Evolutionary conservation across 2,329 filamentous ascomycete genomes (phyloP).

Genomic region (Davidsoniella virescens): DNA sequence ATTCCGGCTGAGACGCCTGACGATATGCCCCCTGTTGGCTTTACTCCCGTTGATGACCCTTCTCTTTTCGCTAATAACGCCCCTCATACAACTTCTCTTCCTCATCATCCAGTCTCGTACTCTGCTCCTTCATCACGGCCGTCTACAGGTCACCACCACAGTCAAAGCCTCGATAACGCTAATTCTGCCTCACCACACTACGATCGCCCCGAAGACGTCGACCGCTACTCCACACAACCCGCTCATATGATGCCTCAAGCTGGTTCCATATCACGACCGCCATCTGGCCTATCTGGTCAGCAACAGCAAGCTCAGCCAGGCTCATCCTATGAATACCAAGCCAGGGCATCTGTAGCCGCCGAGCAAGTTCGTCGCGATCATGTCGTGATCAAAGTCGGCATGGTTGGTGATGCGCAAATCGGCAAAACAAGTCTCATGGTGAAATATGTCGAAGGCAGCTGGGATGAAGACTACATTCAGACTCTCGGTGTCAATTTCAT

Average conservation of each 20-base stretch:
- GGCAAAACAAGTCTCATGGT: constrained; percentile 99
- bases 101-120: constrained; percentile 14
- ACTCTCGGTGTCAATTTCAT: constrained; percentile 98
- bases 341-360: constrained; percentile 16
- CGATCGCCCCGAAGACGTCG: constrained; percentile 21
- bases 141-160: constrained; percentile 24
- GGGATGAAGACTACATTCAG: constrained; percentile 99
- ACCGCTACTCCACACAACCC: constrained; percentile 33
- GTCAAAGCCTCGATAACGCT: constrained; percentile 34
- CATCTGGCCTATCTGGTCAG: constrained; percentile 33
- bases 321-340: constrained; percentile 20
- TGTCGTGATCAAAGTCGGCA: constrained; percentile 98
- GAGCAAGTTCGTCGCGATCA: constrained; percentile 40
- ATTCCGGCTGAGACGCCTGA: constrained; percentile 7
- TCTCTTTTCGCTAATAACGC: constrained; percentile 15
- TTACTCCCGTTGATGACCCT: constrained; percentile 4
- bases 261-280: constrained; percentile 30
- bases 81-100: constrained; percentile 20
- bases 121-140: constrained; percentile 13
- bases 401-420: constrained; percentile 98
- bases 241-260: constrained; percentile 23
- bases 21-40: constrained; percentile 8
- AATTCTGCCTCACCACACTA: constrained; percentile 15
- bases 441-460: constrained; percentile 97
- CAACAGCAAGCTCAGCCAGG: constrained; percentile 26